Percentiles rank a stretch among this genome's conserved stretches.
phyloP scores from a whole-genome alignment of 2,329 filamentous ascomycete genomes.

The Dendrostoma leiphaemia region DNA sequence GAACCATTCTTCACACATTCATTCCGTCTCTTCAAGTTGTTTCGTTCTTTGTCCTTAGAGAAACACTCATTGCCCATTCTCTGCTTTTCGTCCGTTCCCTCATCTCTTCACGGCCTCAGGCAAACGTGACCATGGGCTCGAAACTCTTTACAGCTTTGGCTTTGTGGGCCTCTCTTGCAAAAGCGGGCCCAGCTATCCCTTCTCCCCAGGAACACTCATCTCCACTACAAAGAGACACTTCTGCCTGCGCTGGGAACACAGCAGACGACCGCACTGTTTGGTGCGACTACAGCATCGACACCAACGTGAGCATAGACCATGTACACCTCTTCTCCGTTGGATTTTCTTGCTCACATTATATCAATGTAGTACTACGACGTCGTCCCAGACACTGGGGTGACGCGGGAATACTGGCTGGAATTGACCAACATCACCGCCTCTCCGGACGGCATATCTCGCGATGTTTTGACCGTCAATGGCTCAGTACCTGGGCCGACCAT shows the following conservation, averaged over 20 bases:
- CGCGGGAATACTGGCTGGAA: conserved; percentile 46
- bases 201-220: neutral
- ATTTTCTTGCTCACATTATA: neutral
- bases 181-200: neutral
- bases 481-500: conserved; percentile 30
- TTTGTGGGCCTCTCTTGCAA: neutral
- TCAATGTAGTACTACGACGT: conserved; percentile 35
- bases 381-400: conserved; percentile 46
- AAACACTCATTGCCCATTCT: neutral
- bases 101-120: neutral
- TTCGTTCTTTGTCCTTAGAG: neutral
- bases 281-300: conserved; percentile 37
- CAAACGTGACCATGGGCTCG: neutral
- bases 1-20: neutral
- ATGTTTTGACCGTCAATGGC: conserved; percentile 51
- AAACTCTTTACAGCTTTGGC: neutral
- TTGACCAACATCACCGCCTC: conserved; percentile 36
- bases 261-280: conserved; percentile 27
- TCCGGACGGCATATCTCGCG: conserved; percentile 44
- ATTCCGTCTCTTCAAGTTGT: neutral
- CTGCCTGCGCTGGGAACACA: conserved; percentile 22
- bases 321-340: neutral
- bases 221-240: neutral
- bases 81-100: neutral
- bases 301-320: neutral